Percentiles rank a stretch among this genome's conserved stretches.
Evolutionary conservation across 352 stramenopile species (phyloP).

Genomic region (Pythium sp.): DNA sequence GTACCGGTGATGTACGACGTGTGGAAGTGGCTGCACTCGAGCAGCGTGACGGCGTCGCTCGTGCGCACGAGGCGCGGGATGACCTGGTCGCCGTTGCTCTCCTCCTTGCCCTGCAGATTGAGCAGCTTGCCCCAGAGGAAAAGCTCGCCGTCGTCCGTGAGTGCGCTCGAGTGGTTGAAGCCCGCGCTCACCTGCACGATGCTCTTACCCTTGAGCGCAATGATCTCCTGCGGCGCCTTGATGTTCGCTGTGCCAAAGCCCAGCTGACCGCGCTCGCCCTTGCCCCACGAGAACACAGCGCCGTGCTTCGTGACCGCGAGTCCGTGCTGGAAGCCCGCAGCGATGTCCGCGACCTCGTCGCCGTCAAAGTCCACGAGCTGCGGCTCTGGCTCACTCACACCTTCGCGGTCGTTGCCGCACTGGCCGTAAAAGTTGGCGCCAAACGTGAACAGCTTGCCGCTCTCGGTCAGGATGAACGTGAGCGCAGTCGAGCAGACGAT

Average conservation of each 20-base stretch:
- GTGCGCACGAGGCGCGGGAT: conserved; percentile 69
- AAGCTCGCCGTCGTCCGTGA: conserved; percentile 74
- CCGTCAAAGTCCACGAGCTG: conserved; percentile 60
- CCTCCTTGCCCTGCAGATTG: conserved; percentile 57
- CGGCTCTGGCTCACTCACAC: conserved; percentile 54
- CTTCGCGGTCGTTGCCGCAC: conserved; percentile 63
- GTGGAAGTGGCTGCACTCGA: conserved; percentile 84
- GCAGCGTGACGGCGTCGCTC: conserved; percentile 58
- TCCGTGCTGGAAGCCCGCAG: conserved; percentile 76
- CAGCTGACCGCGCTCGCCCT: conserved; percentile 78
- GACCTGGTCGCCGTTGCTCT: conserved; percentile 68
- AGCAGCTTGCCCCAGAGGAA: conserved; percentile 86
- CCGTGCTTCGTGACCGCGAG: conserved; percentile 64
- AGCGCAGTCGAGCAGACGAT: conserved; percentile 84
- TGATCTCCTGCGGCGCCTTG: conserved; percentile 65
- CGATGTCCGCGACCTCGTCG: conserved; percentile 67
- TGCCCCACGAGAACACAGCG: conserved; percentile 80
- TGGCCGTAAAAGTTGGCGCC: conserved; percentile 82
- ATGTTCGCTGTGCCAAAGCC: conserved; percentile 79
- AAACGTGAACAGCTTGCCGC: conserved; percentile 74
- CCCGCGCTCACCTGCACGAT: conserved; percentile 65
- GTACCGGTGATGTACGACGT: conserved; percentile 77
- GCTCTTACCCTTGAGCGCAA: conserved; percentile 70
- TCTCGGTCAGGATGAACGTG: conserved; percentile 71
- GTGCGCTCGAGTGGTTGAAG: conserved; percentile 80